Percentiles rank a stretch among this genome's conserved stretches.
Evolutionary conservation across 306 rosid genomes (phyloP).

Genomic region (Medicago truncatula): DNA sequence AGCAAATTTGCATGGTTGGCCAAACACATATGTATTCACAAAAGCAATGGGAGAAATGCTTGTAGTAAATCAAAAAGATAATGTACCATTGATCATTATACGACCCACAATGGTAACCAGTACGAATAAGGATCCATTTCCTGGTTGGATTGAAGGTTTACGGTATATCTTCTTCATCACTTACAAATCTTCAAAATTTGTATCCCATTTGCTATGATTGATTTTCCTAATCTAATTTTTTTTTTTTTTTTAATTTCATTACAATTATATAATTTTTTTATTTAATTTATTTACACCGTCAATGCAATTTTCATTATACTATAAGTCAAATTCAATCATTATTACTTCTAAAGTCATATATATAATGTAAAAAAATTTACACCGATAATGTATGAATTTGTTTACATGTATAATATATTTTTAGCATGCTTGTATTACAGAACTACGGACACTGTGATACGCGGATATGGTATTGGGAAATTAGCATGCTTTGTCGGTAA

Average conservation of each 20-base stretch:
- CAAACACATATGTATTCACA: slow-evolving; percentile 48
- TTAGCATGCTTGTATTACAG: slow-evolving; percentile 38
- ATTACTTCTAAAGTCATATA: no score
- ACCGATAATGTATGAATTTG: no score
- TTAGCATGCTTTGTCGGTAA: slow-evolving; percentile 41
- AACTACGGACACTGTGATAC: slow-evolving; percentile 47
- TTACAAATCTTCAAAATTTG: not conserved
- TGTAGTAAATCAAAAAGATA: slow-evolving; percentile 3
- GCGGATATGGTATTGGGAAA: slow-evolving; percentile 51
- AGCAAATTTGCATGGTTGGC: slow-evolving; percentile 56
- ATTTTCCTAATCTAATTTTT: no score
- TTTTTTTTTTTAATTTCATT: no score
- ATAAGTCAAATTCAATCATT: no score
- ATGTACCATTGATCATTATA: slow-evolving; percentile 34
- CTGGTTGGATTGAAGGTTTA: slow-evolving; percentile 36
- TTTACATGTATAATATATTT: no score
- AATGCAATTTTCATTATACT: no score
- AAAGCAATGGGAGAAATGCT: slow-evolving; percentile 55
- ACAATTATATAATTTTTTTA: no score
- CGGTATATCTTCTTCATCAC: not conserved
- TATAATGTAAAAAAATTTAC: no score
- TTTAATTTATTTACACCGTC: no score
- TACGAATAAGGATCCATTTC: slow-evolving; percentile 4
- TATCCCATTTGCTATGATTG: no score
- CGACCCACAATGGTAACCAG: slow-evolving; percentile 23